Evolutionary conservation across 2,329 filamentous ascomycete genomes (phyloP), one percentile per base, ranked within the genome.

Genomic region (Penicillium paneum): DNA sequence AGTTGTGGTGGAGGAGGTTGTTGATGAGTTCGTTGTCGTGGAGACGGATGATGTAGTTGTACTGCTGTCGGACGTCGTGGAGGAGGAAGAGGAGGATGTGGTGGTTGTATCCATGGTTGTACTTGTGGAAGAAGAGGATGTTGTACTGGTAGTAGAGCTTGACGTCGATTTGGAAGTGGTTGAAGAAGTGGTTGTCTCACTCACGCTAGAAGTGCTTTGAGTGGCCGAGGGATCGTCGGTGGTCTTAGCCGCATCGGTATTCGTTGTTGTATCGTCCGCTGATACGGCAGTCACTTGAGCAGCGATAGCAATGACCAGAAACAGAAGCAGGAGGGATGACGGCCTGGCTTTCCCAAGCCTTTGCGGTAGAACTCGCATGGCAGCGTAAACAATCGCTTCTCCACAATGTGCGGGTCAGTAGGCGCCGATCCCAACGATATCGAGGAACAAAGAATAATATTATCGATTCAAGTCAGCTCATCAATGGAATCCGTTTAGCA

Each of bases 1-100:
- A 15, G 57, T 57, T 31, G 83, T 83, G 60, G 79, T 81, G 41
- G 78, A 61, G 17, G 63, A 83, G 62, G 78, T 81, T 46, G 78
- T 58, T 51, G 58, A 52, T 32, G 60, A 48, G 12, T 54, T 44
- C 36, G 52, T 49, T 24, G 52, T 49, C 31, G 52, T 29, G 46
- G 64, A 61, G 52, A 55, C 62, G 38, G 63, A 63, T n/a, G 64
- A 60, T 45, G 62, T 61, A 49, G 64, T 57, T 42, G 57, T 60
- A 44, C 36, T 59, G 42, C 36, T 46, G 54, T 60, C 50, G 43
- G 52, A 44, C 19, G 56, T 57, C 49, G 55, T 44, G 49, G 63
- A 51, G 52, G 63, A 51, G 15, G 70, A 67, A 21, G 62, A 63
- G 7, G 67, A 66, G 8, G 65, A 34, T 38, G 53, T 57, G 28